Base-by-base conservation (phyloP, 352 stramenopile species). In the Phytophthora meadii region DNA sequence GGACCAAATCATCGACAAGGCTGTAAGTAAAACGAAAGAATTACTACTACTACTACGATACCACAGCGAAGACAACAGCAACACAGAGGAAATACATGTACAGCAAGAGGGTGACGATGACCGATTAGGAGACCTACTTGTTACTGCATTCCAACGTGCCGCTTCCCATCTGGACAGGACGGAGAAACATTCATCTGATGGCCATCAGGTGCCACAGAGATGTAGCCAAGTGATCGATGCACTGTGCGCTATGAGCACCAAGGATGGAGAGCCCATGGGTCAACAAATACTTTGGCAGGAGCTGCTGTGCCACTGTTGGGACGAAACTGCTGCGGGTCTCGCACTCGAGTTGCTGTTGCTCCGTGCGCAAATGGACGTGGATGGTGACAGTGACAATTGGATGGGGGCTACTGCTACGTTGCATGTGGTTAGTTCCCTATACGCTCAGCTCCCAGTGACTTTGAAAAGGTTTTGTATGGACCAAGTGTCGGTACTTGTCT, bases 301-400 rank as follows among this genome's bases (percentile, higher is more conserved):
- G 12, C 50, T 61, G 4, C 34, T 55, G 42, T 67, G 59, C 27
- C n/a, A 12, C 41, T 42, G 32, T 1, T 67, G 59, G 50, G 34
- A 48, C 14, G 42, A 53, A n/a, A 32, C n/a, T 4, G 51, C 59
- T 46, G 50, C 51, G 22, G 17, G 32, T 24, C 49, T 67, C 22
- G 59, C 51, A n/a, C 51, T 67, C n/a, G 59, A 61, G 41, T 25
- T 61, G 32, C 59, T 67, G 42, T 19, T 61, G 24, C 24, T 44
- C 22, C 24, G 28, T 15, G 59, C n/a, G 0, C 48, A 52, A 14
- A 14, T 45, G 12, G 28, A 27, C 7, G 37, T 37, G 3, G 9
- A 44, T 19, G 15, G 24, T 17, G 22, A 14, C 24, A 36, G 12
- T n/a, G 42, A 51, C 14, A 24, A 42, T 2, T 36, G 30, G 30